phyloP scores from a whole-genome alignment of 2,329 filamentous ascomycete genomes.

The Xylariaceae sp. region DNA sequence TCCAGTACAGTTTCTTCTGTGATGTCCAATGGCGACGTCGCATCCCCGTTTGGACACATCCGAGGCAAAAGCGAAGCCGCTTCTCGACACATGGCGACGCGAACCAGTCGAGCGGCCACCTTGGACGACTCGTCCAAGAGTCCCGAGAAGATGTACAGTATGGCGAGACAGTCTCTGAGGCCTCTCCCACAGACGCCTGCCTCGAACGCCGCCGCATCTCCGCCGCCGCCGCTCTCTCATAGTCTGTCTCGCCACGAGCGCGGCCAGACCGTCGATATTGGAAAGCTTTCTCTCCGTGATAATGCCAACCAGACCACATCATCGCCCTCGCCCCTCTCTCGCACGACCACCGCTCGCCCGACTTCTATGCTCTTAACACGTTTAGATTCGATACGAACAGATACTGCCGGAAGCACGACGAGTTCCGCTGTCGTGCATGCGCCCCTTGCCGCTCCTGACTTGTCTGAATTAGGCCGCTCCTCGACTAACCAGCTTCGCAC shows the following conservation, averaged over 20 bases:
- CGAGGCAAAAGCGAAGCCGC: conserved; percentile 71
- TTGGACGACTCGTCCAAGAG: conserved; percentile 39
- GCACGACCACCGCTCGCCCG: conserved; percentile 39
- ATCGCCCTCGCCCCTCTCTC: conserved; percentile 23
- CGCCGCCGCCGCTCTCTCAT: conserved; percentile 27
- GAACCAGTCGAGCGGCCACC: conserved; percentile 38
- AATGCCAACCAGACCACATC: conserved; percentile 39
- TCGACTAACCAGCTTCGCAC: conserved; percentile 86
- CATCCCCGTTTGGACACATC: conserved; percentile 51
- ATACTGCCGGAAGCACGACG: conserved; percentile 31
- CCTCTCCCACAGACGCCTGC: conserved; percentile 65
- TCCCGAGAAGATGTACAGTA: conserved; percentile 64
- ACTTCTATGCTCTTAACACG: conserved; percentile 57
- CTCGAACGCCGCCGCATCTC: conserved; percentile 31
- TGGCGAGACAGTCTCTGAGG: conserved; percentile 69
- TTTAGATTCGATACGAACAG: conserved; percentile 46
- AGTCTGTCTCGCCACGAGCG: conserved; percentile 38
- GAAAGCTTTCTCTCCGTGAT: conserved; percentile 47
- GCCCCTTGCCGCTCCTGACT: conserved; percentile 61
- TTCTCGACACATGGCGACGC: conserved; percentile 44
- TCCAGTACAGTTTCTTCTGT: conserved; percentile 69
- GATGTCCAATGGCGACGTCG: conserved; percentile 56
- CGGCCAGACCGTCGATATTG: conserved; percentile 60
- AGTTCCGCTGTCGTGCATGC: conserved; percentile 37
- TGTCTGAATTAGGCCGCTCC: conserved; percentile 78